Evolutionary conservation across 345 rosid genomes (phyloP), one percentile per base, ranked within the genome.

Genomic region (Abelmoschus esculentus): DNA sequence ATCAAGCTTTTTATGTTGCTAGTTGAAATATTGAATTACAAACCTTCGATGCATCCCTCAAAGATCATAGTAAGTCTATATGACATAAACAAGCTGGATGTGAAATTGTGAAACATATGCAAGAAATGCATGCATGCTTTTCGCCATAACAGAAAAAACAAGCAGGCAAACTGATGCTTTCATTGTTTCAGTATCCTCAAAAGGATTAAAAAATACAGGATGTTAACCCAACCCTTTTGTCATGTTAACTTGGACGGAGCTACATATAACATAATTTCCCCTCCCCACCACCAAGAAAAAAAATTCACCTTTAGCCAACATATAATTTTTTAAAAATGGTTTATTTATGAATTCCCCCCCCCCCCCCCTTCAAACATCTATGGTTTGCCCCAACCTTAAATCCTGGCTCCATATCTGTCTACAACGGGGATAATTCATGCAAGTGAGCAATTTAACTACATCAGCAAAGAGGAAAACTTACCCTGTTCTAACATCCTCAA

Each of bases 401-500:
- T 22, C 1, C 1, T 22, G 26, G 26, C 26, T 22, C 26, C 26
- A 1, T n/a, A n/a, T n/a, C n/a, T n/a, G n/a, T n/a, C 57, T 66
- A 66, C 7, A 15, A 22, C 28, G 59, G 1, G 19, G 66, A 46
- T 15, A 40, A n/a, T 26, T 52, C 64, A 57, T 29, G 44, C 10
- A 58, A 69, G 12, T 55, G 32, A 69, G 61, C 34, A 34, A 15
- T 65, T 65, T 47, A 56, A 70, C 32, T 42, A 62, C 28, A 38
- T 40, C 72, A 58, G 59, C 3, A 2, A 49, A 67, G 38, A 9
- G 13, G 26, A 70, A 63, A 2, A 72, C 83, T 80, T 57, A 91
- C 98, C 98, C 97, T 80, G 77, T 85, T 78, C 96, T 87, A 63
- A 91, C 89, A 80, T 93, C 98, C 82, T 93, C 91, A 59, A 93